These are phyloP conservation scores for Teratosphaeria zuluensis DNA, from an alignment of 2,329 filamentous ascomycete genomes.

Conservation along the genomic window DNA sequence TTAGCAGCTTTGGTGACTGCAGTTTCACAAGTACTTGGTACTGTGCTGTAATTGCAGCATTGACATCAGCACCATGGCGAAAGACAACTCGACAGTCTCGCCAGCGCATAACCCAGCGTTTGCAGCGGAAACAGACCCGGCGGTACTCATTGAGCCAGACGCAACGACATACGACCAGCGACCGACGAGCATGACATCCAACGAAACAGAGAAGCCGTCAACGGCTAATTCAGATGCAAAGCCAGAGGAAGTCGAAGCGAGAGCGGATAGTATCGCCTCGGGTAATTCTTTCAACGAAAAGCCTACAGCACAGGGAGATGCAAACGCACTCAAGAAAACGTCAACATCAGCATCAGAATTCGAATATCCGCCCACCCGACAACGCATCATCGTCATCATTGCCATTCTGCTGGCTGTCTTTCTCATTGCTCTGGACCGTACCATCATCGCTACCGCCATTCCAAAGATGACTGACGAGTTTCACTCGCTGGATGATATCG, in stretches of 20 bases:
- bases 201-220: not conserved
- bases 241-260: not conserved
- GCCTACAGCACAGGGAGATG: not conserved
- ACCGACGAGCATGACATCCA: not conserved
- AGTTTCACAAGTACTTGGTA: no score
- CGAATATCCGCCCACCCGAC: slow-evolving; percentile 3
- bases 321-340: not conserved
- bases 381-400: slow-evolving; percentile 11
- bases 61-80: not conserved
- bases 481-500: slow-evolving; percentile 29
- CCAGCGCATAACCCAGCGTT: not conserved
- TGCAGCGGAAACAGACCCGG: not conserved
- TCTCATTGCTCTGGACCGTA: slow-evolving; percentile 20
- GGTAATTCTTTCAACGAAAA: not conserved
- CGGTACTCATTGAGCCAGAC: not conserved
- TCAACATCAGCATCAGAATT: not conserved
- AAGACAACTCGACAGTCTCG: not conserved
- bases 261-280: not conserved
- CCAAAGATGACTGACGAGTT: slow-evolving; percentile 33
- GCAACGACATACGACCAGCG: not conserved
- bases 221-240: not conserved
- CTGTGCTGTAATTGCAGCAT: no score
- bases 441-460: slow-evolving; percentile 29
- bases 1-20: no score
- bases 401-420: slow-evolving; percentile 19